phyloP scores from a whole-genome alignment of 2,329 filamentous ascomycete species.

The Scopulariopsis brevicaulis region DNA sequence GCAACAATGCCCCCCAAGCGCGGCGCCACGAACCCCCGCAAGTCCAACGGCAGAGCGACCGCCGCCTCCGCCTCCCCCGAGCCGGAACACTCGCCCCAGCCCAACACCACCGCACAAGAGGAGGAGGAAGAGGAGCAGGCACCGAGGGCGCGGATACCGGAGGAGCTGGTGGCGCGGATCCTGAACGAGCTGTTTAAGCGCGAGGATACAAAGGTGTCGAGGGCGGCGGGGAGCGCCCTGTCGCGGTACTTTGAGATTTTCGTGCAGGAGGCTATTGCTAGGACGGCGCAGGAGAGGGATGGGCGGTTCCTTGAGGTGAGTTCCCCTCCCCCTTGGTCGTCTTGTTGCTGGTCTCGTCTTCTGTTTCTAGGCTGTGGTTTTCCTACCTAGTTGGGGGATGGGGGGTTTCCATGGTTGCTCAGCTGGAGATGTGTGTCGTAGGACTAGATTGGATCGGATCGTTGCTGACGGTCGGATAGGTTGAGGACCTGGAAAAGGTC shows the following conservation, averaged over 20 bases:
- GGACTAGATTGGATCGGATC: not conserved
- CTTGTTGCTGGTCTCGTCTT: not conserved
- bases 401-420: not conserved
- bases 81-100: not conserved
- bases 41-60: not conserved
- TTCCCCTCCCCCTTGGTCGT: conserved; percentile 3
- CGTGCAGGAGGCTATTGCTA: conserved; percentile 75
- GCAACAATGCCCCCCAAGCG: not conserved
- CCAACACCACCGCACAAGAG: conserved; percentile 8
- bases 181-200: conserved; percentile 71
- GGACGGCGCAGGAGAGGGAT: conserved; percentile 60
- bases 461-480: conserved; percentile 30
- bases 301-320: conserved; percentile 65
- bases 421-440: not conserved
- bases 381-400: too few relatives aligned
- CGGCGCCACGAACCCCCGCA: not conserved
- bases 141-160: conserved; percentile 45
- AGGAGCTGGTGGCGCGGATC: conserved; percentile 62
- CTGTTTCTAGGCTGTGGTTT: not conserved
- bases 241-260: conserved; percentile 87
- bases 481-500: conserved; percentile 83
- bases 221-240: conserved; percentile 65
- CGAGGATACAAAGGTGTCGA: conserved; percentile 60
- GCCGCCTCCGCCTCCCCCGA: not conserved
- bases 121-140: conserved; percentile 14